Conservation (phyloP, 2,329 filamentous ascomycete species). For the Alternaria gaisen region DNA sequence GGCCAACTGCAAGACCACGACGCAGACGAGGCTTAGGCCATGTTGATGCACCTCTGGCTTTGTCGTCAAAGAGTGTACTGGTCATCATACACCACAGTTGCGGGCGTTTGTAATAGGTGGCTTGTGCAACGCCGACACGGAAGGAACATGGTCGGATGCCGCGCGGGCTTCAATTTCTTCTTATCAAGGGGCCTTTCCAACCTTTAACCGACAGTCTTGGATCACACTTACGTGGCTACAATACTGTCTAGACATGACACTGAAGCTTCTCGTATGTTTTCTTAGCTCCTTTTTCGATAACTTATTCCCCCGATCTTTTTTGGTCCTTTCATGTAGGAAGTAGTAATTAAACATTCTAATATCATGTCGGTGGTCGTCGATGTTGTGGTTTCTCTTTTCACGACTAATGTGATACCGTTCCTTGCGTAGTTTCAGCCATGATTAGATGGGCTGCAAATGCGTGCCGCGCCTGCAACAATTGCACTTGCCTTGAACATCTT, state of each 20-base stretch:
- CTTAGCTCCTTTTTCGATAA: conserved; percentile 52
- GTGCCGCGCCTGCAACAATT: not conserved
- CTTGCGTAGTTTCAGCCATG: too few species aligned
- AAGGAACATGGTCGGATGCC: conserved; percentile 32
- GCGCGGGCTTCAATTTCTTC: conserved; percentile 38
- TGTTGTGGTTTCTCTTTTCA: not conserved
- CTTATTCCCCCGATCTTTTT: conserved; percentile 50
- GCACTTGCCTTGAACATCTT: not conserved
- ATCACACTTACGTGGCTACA: conserved; percentile 26
- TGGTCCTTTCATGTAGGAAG: conserved; percentile 51
- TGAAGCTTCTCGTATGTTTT: conserved; percentile 51
- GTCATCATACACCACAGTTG: conserved; percentile 27
- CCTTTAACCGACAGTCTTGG: conserved; percentile 35
- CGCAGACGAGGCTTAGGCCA: conserved; percentile 42
- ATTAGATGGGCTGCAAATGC: too few species aligned
- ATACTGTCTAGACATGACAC: conserved; percentile 45
- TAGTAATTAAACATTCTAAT: conserved; percentile 54
- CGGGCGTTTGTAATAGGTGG: conserved; percentile 47
- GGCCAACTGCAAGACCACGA: conserved; percentile 46
- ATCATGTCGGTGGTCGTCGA: conserved; percentile 35
- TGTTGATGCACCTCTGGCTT: conserved; percentile 9
- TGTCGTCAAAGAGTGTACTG: conserved; percentile 19
- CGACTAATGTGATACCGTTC: too few species aligned
- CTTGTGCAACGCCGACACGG: conserved; percentile 37
- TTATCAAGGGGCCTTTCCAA: conserved; percentile 38